A percentile compares a stretch with the other conserved stretches of the same genome.
These are phyloP conservation scores for Spinacia oleracea DNA, from an alignment of 179 eudicot genomes.

Conservation along the genomic window DNA sequence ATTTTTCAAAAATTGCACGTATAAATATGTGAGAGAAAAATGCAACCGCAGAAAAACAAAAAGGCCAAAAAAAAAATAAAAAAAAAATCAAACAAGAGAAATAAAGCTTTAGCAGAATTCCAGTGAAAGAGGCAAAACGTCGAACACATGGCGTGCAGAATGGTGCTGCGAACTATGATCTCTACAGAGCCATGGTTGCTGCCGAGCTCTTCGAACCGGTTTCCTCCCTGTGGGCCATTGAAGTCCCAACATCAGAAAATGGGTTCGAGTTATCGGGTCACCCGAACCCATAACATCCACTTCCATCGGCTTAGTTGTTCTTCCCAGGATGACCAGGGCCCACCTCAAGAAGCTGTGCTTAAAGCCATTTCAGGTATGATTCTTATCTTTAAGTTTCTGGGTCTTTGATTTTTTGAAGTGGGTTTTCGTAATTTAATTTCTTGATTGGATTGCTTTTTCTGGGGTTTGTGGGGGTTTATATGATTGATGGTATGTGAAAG, in stretches of 20 bases:
- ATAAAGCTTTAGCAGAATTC: neutral
- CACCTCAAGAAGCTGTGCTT: conserved; percentile 92
- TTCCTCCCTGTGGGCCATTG: conserved; percentile 2
- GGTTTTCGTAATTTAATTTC: neutral
- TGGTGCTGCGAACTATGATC: conserved; percentile 29
- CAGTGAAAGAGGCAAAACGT: conserved; percentile 18
- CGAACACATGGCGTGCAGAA: conserved; percentile 39
- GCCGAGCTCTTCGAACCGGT: conserved; percentile 24
- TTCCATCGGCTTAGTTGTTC: conserved; percentile 43
- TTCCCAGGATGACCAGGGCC: conserved; percentile 56
- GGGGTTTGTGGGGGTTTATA: too few relatives aligned
- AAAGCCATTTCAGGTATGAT: conserved; percentile 84
- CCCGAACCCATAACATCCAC: conserved; percentile 27
- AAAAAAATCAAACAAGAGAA: neutral
- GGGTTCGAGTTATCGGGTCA: conserved; percentile 37
- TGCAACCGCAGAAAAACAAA: conserved; percentile 4
- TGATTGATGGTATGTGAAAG: conserved; percentile 1
- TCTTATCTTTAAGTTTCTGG: conserved; percentile 1
- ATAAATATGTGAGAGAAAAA: conserved; percentile 23
- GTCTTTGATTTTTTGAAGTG: neutral
- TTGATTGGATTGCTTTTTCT: neutral
- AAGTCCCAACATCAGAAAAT: conserved; percentile 15
- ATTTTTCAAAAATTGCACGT: neutral
- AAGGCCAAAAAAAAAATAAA: neutral
- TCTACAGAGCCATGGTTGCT: conserved; percentile 32